Evolutionary conservation across 2,329 filamentous ascomycete genomes (phyloP).

Genomic region (Orbilia quercus): DNA sequence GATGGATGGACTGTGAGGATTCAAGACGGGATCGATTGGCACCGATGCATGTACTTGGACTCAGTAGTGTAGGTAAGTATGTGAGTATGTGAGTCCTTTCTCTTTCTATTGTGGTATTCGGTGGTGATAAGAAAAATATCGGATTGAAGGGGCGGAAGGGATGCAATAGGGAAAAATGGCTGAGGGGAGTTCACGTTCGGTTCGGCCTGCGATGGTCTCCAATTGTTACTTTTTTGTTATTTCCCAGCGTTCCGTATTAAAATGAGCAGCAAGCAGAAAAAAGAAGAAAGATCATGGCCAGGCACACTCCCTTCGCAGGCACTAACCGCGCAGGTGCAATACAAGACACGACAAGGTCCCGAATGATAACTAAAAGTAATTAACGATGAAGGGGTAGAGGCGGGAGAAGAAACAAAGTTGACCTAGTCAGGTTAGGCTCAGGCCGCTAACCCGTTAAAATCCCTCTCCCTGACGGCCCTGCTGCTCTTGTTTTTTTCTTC

Average conservation of each 20-base stretch:
- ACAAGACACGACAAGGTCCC: constrained; percentile 14
- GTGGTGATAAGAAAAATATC: background rate
- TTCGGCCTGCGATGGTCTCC: constrained; percentile 25
- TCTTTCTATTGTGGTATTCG: too few species aligned
- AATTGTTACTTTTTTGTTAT: constrained; percentile 27
- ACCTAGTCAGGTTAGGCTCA: constrained; percentile 43
- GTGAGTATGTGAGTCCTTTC: too few species aligned
- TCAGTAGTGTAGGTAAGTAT: too few species aligned
- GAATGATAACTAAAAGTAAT: constrained; percentile 17
- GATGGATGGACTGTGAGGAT: too few species aligned
- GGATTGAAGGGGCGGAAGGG: constrained; percentile 13
- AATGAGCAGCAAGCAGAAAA: background rate
- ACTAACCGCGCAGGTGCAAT: constrained; percentile 19
- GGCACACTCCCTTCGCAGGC: background rate
- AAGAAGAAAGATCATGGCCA: background rate
- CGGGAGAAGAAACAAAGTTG: constrained; percentile 43
- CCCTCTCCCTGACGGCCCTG: constrained; percentile 35
- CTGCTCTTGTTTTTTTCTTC: background rate
- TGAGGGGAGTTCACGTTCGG: too few species aligned
- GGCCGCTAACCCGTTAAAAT: constrained; percentile 38
- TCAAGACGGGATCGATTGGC: too few species aligned
- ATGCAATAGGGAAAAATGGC: too few species aligned
- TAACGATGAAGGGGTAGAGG: constrained; percentile 44
- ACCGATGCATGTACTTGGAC: too few species aligned
- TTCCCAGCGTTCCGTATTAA: background rate